Conservation (phyloP, 2,329 filamentous ascomycete species). For the Calonectria crousiana region DNA sequence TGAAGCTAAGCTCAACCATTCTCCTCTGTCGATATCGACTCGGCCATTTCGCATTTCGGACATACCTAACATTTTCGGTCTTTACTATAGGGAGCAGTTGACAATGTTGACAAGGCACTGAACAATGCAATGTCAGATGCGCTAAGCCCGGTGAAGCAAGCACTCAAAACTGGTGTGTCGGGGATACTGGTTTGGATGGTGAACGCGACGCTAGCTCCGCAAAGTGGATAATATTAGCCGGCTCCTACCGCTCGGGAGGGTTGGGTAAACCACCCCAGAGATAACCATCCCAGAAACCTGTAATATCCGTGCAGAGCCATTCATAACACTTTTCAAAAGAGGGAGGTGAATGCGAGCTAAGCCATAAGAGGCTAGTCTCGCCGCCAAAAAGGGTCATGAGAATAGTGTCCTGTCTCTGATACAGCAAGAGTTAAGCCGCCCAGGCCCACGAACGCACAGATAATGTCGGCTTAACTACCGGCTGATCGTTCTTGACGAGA, state of each 20-base stretch:
- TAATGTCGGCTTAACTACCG: neutral
- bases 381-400: neutral
- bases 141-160: neutral
- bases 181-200: neutral
- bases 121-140: neutral
- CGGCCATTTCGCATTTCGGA: neutral
- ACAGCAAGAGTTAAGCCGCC: neutral
- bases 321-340: neutral
- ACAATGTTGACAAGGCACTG: neutral
- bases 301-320: neutral
- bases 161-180: neutral
- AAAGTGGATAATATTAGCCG: neutral
- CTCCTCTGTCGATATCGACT: neutral
- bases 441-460: neutral
- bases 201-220: neutral
- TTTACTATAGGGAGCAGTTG: neutral
- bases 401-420: neutral
- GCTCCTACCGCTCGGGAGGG: neutral
- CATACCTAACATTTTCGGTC: conserved; percentile 5
- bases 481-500: neutral
- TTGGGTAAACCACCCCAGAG: neutral
- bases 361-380: neutral
- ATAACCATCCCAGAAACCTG: neutral
- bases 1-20: neutral
- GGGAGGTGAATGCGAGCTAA: neutral